A percentile compares a stretch with the other conserved stretches of the same genome.
phyloP scores from a whole-genome alignment of 306 rosid species.

The Trifolium pratense region DNA sequence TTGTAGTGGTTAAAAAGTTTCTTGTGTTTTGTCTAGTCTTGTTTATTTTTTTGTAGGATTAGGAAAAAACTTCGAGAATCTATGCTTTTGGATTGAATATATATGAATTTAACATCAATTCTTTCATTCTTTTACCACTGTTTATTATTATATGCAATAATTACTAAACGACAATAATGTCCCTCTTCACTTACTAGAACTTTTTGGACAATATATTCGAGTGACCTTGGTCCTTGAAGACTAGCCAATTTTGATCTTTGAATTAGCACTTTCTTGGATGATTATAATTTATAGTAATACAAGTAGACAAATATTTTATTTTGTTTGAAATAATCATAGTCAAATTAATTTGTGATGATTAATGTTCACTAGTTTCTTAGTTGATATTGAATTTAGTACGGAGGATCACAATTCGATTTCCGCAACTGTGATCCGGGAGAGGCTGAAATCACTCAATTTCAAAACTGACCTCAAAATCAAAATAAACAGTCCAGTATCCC shows the following conservation, averaged over 20 bases:
- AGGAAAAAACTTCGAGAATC: slow-evolving; percentile 11
- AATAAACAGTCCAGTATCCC: too few relatives aligned
- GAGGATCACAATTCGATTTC: too few relatives aligned
- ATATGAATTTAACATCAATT: slow-evolving; percentile 24
- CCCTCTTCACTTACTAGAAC: slow-evolving; percentile 13
- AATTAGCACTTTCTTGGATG: neutral
- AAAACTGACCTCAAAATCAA: too few relatives aligned
- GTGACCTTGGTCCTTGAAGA: slow-evolving; percentile 8
- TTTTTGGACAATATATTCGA: slow-evolving; percentile 13
- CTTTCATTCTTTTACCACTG: slow-evolving; percentile 26
- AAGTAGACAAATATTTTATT: slow-evolving; percentile 6
- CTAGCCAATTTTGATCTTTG: slow-evolving; percentile 34
- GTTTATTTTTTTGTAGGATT: neutral
- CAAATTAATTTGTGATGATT: neutral
- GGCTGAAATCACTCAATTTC: too few relatives aligned
- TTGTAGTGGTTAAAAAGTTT: slow-evolving; percentile 30
- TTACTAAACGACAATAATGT: slow-evolving; percentile 45
- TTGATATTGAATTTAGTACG: too few relatives aligned
- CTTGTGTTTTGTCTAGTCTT: slow-evolving; percentile 20
- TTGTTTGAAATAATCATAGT: neutral
- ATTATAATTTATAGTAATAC: slow-evolving; percentile 8
- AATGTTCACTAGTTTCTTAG: neutral
- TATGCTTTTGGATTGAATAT: neutral
- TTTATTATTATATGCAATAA: slow-evolving; percentile 36
- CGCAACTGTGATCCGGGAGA: too few relatives aligned